These are phyloP conservation scores for Pulveroboletus sp. DNA, from an alignment of 768 basidiomycete genomes.

Conservation along the genomic window DNA sequence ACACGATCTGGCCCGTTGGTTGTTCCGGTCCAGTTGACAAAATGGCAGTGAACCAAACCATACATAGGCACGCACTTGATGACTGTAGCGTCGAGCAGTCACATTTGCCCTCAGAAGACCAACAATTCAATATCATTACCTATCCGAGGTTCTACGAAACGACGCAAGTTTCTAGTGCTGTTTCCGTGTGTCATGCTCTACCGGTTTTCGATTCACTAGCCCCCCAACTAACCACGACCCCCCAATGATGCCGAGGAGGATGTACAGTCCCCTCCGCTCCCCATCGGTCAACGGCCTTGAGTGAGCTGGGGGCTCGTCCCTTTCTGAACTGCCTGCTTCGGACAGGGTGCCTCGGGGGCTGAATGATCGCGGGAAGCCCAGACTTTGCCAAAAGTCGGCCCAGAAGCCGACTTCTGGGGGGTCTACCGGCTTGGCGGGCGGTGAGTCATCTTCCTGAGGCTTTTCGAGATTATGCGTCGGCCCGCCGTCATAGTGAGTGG, in stretches of 20 bases:
- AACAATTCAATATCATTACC: background rate
- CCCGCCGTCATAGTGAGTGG: slow-evolving; percentile 45
- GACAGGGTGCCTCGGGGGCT: slow-evolving; percentile 18
- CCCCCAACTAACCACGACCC: slow-evolving; percentile 48
- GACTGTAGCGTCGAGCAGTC: background rate
- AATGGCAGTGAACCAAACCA: background rate
- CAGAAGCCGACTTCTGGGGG: slow-evolving; percentile 20
- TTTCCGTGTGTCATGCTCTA: slow-evolving; percentile 3
- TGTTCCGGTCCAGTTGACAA: background rate
- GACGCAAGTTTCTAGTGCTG: slow-evolving; percentile 14
- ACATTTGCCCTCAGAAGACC: background rate
- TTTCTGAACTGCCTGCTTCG: slow-evolving; percentile 9
- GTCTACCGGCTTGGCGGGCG: slow-evolving; percentile 6
- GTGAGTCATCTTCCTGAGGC: slow-evolving; percentile 7
- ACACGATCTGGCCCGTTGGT: background rate
- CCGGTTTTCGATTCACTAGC: slow-evolving; percentile 16
- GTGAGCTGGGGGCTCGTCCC: slow-evolving; percentile 15
- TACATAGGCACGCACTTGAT: background rate
- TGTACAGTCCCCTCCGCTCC: slow-evolving; percentile 47
- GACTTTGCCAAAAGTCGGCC: slow-evolving; percentile 36
- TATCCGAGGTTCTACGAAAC: slow-evolving; percentile 2
- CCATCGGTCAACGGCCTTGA: slow-evolving; percentile 38
- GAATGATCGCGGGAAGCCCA: slow-evolving; percentile 34
- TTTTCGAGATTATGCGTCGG: slow-evolving; percentile 41
- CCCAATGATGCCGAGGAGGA: slow-evolving; percentile 45